A percentile compares a stretch with the other conserved stretches of the same genome.
Evolutionary conservation across 345 rosid genomes (phyloP).

Genomic region (Euphorbia lathyris): DNA sequence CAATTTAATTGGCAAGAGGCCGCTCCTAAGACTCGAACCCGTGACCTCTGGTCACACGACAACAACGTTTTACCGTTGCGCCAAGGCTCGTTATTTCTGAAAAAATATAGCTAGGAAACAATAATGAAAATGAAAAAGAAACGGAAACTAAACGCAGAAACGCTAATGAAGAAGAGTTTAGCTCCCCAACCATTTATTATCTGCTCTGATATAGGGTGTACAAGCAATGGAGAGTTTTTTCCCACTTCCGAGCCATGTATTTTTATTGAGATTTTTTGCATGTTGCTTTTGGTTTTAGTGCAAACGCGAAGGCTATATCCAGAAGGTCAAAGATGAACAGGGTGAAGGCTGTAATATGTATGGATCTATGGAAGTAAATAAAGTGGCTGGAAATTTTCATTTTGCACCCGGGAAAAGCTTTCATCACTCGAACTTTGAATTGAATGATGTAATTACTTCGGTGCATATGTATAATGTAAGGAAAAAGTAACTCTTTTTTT

Average conservation of each 20-base stretch:
- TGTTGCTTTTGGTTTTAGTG: slow-evolving; percentile 49
- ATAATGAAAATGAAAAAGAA: too few species aligned
- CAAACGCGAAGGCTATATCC: slow-evolving; percentile 90
- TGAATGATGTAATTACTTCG: slow-evolving; percentile 68
- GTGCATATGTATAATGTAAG: slow-evolving; percentile 81
- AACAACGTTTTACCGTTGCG: too few species aligned
- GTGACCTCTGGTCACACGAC: too few species aligned
- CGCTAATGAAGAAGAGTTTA: too few species aligned
- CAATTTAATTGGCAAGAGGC: too few species aligned
- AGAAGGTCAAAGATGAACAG: slow-evolving; percentile 88
- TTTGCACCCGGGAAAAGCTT: slow-evolving; percentile 97
- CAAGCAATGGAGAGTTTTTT: neutral
- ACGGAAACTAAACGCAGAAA: too few species aligned
- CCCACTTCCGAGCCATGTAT: neutral
- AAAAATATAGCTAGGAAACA: too few species aligned
- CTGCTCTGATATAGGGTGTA: neutral
- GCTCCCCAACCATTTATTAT: neutral
- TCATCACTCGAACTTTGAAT: slow-evolving; percentile 64
- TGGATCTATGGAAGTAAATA: slow-evolving; percentile 90
- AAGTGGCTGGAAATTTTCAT: slow-evolving; percentile 96
- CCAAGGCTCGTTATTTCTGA: too few species aligned
- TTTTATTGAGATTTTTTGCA: neutral
- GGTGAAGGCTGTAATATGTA: slow-evolving; percentile 97
- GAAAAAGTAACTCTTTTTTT: neutral
- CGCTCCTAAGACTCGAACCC: too few species aligned